Base-by-base conservation (phyloP, 331 rosid species). In the Cydonia oblonga region DNA sequence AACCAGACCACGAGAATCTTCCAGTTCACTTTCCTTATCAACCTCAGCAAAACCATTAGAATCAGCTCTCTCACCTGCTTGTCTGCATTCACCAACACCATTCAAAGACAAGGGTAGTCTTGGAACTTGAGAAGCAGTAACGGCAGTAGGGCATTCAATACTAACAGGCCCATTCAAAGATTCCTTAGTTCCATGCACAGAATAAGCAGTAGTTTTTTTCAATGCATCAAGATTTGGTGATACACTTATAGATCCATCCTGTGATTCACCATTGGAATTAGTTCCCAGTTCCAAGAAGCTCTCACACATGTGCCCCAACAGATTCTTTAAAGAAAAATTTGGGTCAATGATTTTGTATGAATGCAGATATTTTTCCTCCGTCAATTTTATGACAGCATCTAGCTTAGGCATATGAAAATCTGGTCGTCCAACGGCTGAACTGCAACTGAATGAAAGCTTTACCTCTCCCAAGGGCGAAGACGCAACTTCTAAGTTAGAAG, bases 301-400 rank as follows among this genome's bases (percentile, higher is more conserved):
- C 51, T 83, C 85, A 84, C 90, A 87, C 84, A 86, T 60, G 80
- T 83, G 79, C 44, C 67, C 85, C 89, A 95, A 87, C 75, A 90
- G 76, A 75, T 84, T 81, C 83, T 68, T 64, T 42, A 91, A 82
- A 87, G 84, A 89, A 85, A 91, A 91, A 42, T 82, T 76, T 60
- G 83, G 88, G 84, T 82, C 90, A 71, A 73, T 75, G 68, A 81
- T 75, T 84, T 81, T 82, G 86, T 84, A 86, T 79, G 87, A 70
- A 71, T 66, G 84, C 86, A 88, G 63, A 75, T 89, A 91, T 72
- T 88, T 87, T 77, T 88, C 96, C 90, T 88, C 90, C 75, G 79
- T 80, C 90, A 79, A 56, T 80, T 90, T 89, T 65, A 84, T 68
- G 77, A 84, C 80, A 40, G 80, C 86, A 75, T 86, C 87, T 25